These are phyloP conservation scores for Hypoxylon fuscum DNA, from an alignment of 495 filamentous ascomycete species.

Conservation along the genomic window DNA sequence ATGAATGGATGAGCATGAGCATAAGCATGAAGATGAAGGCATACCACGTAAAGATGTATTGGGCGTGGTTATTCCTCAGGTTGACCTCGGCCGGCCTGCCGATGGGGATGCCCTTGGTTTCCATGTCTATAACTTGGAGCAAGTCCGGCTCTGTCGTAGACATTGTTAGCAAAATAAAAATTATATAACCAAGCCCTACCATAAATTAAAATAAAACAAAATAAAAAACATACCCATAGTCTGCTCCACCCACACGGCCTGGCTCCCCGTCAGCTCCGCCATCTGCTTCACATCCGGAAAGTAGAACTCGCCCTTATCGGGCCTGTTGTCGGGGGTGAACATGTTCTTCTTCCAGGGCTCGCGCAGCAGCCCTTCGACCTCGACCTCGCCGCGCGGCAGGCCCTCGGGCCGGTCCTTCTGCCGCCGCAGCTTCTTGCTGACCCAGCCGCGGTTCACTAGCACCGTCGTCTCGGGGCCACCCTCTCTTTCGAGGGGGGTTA, in stretches of 20 bases:
- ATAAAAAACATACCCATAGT: constrained; percentile 79
- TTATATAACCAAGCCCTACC: neutral
- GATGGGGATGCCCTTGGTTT: constrained; percentile 87
- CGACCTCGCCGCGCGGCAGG: constrained; percentile 72
- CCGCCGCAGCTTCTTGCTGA: constrained; percentile 71
- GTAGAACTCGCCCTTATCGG: constrained; percentile 85
- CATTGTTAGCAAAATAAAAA: constrained; percentile 4
- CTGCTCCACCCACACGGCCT: constrained; percentile 94
- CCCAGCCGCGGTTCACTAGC: constrained; percentile 90
- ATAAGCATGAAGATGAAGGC: constrained; percentile 31
- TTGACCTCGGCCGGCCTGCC: constrained; percentile 92
- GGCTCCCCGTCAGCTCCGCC: constrained; percentile 83
- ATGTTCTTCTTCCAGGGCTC: constrained; percentile 96
- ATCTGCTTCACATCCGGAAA: constrained; percentile 95
- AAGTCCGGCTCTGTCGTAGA: constrained; percentile 73
- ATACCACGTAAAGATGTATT: constrained; percentile 99
- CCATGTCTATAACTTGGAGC: constrained; percentile 72
- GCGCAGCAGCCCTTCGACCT: constrained; percentile 82
- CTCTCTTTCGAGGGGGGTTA: constrained; percentile 85
- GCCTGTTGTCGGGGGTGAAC: constrained; percentile 91
- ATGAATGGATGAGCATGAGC: constrained; percentile 6
- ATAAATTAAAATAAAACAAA: no score
- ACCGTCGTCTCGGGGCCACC: constrained; percentile 64
- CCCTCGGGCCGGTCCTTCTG: constrained; percentile 68
- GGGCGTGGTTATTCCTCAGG: constrained; percentile 92